phyloP scores from a whole-genome alignment of 768 basidiomycete genomes.

The Chiua virens region DNA sequence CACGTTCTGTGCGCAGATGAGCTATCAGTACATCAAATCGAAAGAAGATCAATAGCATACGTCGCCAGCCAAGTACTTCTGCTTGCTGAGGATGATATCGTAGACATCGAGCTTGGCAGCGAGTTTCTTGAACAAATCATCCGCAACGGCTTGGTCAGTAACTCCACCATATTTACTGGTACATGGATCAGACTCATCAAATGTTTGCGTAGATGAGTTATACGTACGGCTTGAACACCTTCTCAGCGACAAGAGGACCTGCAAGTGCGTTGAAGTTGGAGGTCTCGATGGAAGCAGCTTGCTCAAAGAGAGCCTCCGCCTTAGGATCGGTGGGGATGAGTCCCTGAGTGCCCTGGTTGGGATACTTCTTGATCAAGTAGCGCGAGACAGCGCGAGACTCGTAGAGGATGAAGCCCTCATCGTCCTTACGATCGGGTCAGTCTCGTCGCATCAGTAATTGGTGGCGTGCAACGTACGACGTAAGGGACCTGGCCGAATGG shows the following conservation, averaged over 20 bases:
- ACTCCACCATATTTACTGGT: conserved; percentile 18
- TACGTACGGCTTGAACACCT: conserved; percentile 50
- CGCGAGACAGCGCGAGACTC: conserved; percentile 62
- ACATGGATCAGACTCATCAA: background rate
- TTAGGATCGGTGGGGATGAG: conserved; percentile 48
- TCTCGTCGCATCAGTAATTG: background rate
- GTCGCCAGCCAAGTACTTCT: conserved; percentile 57
- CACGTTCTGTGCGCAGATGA: conserved; percentile 33
- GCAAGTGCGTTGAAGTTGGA: conserved; percentile 50
- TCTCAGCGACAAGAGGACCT: conserved; percentile 43
- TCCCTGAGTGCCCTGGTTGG: conserved; percentile 43
- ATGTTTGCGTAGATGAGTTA: background rate
- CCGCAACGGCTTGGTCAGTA: conserved; percentile 23
- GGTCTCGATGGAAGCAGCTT: conserved; percentile 45
- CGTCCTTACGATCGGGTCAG: conserved; percentile 37
- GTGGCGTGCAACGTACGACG: conserved; percentile 31
- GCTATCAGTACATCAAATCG: background rate
- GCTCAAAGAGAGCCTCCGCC: conserved; percentile 33
- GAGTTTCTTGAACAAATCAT: conserved; percentile 17
- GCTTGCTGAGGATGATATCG: conserved; percentile 52
- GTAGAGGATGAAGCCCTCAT: conserved; percentile 63
- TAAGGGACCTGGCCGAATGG: conserved; percentile 59
- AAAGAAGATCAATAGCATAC: conserved; percentile 30
- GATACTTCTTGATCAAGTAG: conserved; percentile 58
- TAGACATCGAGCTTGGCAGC: conserved; percentile 47